Evolutionary conservation across 2,329 filamentous ascomycete genomes (phyloP), one percentile per base, ranked within the genome.

Genomic region (Nemania sp.): DNA sequence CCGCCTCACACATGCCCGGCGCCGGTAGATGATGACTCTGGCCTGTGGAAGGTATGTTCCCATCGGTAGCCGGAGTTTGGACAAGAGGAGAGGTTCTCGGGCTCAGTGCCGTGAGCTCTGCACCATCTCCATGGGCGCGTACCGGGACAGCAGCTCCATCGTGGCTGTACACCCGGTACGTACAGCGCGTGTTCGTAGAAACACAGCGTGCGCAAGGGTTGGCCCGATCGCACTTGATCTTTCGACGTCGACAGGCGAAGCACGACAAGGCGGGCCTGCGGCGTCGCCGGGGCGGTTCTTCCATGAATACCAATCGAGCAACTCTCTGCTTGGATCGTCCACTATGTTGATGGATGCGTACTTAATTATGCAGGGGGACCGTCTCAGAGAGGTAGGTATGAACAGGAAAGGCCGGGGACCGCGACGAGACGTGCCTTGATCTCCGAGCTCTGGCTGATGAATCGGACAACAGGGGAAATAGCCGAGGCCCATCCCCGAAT

Each of bases 151-250:
- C 13, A 12, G 51, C 18, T 3, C 54, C 56, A 6, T 61, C 62
- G 49, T 63, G 55, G 47, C 35, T 35, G 55, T 65, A 66, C 15
- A 62, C 29, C 37, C 67, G 69, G 58, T 69, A 79, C 15, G 60
- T 68, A 55, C 77, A 80, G 4, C 65, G 65, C 46, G 67, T 64
- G 45, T 70, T 72, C 17, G 70, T 68, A 1, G 70, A 67, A 15
- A 71, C 67, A 64, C 77, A 80, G 60, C 74, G 75, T 13, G 64
- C 57, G 61, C 78, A 81, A 3, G 78, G 78, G 17, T 73, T 67
- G n/a, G 70, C 73, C 1, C 77, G 70, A 60, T 80, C 76, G 60
- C 79, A 81, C 54, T 78, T 79, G 68, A 80, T 74, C 66, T 81
- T 81, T 39, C 78, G 74, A 17, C 76, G 74, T 17, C 79, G 72